A percentile compares a stretch with the other conserved stretches of the same genome.
Conservation (phyloP, 1,284 basidiomycete genomes). For the Pseudozyma hubeiensis region DNA sequence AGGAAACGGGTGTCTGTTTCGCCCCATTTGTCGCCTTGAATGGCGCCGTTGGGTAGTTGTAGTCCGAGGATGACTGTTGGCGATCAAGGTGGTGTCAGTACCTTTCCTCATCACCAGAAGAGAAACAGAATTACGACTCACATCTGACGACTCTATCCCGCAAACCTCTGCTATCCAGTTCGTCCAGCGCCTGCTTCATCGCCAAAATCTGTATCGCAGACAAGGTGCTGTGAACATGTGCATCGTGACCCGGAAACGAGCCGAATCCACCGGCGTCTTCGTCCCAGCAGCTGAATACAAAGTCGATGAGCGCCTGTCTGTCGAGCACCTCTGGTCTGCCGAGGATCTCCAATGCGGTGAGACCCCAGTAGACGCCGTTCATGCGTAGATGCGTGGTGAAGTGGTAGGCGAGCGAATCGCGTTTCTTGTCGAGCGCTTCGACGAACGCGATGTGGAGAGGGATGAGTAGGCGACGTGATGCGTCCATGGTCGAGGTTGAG, state of each 20-base stretch:
- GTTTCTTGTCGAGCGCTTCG: constrained; percentile 51
- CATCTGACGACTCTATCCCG: constrained; percentile 78
- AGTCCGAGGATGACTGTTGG: constrained; percentile 76
- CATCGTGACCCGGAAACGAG: constrained; percentile 91
- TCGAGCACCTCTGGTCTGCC: constrained; percentile 80
- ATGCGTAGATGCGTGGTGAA: constrained; percentile 91
- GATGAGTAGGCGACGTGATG: constrained; percentile 28
- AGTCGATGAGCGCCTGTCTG: constrained; percentile 84
- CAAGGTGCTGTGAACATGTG: constrained; percentile 85
- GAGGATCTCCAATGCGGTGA: constrained; percentile 87
- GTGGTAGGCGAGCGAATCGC: constrained; percentile 76
- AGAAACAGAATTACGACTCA: constrained; percentile 69
- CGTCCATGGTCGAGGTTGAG: constrained; percentile 1
- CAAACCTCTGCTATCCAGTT: constrained; percentile 69
- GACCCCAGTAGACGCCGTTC: constrained; percentile 97
- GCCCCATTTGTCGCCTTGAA: constrained; percentile 88
- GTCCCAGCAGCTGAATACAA: constrained; percentile 90
- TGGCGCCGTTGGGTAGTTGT: constrained; percentile 78
- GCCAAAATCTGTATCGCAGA: constrained; percentile 92
- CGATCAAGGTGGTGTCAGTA: not conserved
- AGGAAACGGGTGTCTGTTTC: constrained; percentile 92
- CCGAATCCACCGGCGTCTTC: constrained; percentile 78
- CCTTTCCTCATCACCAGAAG: too few species aligned
- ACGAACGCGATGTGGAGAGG: constrained; percentile 45
- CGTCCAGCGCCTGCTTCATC: constrained; percentile 83